phyloP scores from a whole-genome alignment of 2,329 filamentous ascomycete species.

The Claviceps monticola region DNA sequence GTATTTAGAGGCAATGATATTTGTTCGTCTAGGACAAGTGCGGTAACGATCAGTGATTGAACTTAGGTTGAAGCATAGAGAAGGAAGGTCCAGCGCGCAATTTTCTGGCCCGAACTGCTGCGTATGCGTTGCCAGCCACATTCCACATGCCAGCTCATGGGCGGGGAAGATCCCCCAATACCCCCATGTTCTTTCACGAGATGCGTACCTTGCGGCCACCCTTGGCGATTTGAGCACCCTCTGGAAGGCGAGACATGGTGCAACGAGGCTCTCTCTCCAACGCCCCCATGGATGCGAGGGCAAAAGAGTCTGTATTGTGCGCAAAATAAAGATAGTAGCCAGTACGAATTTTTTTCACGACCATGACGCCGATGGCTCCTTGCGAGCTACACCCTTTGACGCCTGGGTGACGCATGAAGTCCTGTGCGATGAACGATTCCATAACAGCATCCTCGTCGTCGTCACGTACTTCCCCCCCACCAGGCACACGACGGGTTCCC shows the following conservation, averaged over 20 bases:
- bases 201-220: slow-evolving; percentile 37
- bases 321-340: slow-evolving; percentile 83
- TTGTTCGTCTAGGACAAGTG: background rate
- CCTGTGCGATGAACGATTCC: slow-evolving; percentile 63
- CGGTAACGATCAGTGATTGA: background rate
- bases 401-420: slow-evolving; percentile 87
- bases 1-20: background rate
- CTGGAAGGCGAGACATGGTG: slow-evolving; percentile 69
- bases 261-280: slow-evolving; percentile 61
- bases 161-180: no score
- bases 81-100: no score
- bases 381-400: slow-evolving; percentile 65
- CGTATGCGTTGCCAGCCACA: background rate
- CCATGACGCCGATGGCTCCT: slow-evolving; percentile 84
- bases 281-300: slow-evolving; percentile 77
- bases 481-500: slow-evolving; percentile 43
- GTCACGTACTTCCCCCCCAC: slow-evolving; percentile 49
- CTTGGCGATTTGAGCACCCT: slow-evolving; percentile 37
- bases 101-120: background rate
- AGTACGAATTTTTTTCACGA: slow-evolving; percentile 66
- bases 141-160: background rate
- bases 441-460: slow-evolving; percentile 67
- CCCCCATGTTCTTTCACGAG: slow-evolving; percentile 11
- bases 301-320: slow-evolving; percentile 86
- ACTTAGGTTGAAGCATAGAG: background rate